Evolutionary conservation across 2,329 filamentous ascomycete species (phyloP), one percentile per base, ranked within the genome.

Genomic region (Ceratocystis albifundus): DNA sequence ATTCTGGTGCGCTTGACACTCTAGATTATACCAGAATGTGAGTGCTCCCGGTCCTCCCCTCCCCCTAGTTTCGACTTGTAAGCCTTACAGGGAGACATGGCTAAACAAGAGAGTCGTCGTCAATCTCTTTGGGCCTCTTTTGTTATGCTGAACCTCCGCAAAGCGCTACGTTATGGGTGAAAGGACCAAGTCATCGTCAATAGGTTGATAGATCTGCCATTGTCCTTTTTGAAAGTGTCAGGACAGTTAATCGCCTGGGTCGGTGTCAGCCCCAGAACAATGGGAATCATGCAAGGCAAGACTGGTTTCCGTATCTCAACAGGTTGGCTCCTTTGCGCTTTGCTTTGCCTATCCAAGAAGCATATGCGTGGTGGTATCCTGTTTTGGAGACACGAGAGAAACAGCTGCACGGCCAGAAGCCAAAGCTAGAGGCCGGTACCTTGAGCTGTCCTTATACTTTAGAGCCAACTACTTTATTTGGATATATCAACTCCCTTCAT

Each of bases 401-500:
- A 59, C 28, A 17, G 28, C 32, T 4, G 36, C 36, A 41, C 36
- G 4, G 3, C 48, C 30, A 32, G 30, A 30, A 57, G 12, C 25
- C 25, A 4, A 30, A 57, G 53, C 28, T 15, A 57, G 25, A 57
- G 25, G 25, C n/a, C 10, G 15, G 25, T 22, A 15, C 12, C n/a
- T 59, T 22, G 15, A 28, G 15, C 55, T 53, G 48, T 25, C 20
- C 48, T 15, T 28, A 41, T 41, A 41, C 36, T 41, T 25, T 15
- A n/a, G 22, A 6, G 8, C 10, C 5, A 53, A 3, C 3, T 4
- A 17, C 7, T 30, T 32, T 28, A 32, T 22, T 15, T n/a, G 17
- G 28, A 59, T 59, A 59, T 36, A 59, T 36, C 55, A 36, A 59
- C 55, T 59, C 55, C 55, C 55, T 59, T 36, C 17, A 10, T 36